Conservation (phyloP, 306 rosid species). For the Boehmeria nivea region DNA sequence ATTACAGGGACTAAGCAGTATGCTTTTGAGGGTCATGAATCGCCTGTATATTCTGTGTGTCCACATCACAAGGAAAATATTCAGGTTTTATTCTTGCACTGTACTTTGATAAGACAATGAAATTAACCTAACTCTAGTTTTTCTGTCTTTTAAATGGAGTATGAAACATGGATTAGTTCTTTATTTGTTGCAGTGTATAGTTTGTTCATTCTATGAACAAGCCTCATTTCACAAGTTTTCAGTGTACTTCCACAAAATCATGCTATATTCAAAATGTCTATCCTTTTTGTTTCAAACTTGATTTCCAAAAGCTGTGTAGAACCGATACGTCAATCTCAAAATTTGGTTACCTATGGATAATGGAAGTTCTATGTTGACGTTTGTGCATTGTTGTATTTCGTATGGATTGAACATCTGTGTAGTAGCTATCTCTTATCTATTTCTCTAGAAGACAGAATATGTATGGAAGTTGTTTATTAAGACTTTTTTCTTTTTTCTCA, state of each 20-base stretch:
- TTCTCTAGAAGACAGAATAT: not conserved
- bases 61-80: conserved; percentile 97
- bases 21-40: conserved; percentile 92
- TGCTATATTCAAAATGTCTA: not conserved
- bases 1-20: conserved; percentile 62
- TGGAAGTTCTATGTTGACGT: too few relatives aligned
- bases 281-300: not conserved
- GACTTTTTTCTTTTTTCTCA: conserved; percentile 23
- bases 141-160: too few relatives aligned
- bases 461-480: conserved; percentile 5
- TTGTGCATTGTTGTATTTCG: not conserved
- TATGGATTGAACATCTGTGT: too few relatives aligned
- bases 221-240: too few relatives aligned
- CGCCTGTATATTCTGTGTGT: conserved; percentile 89
- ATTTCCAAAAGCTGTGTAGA: conserved; percentile 8
- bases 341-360: not conserved
- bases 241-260: too few relatives aligned
- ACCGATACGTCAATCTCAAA: not conserved
- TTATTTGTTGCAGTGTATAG: too few relatives aligned
- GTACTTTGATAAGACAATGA: not conserved
- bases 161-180: too few relatives aligned
- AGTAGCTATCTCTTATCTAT: not conserved
- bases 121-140: too few relatives aligned
- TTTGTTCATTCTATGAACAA: too few relatives aligned
- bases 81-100: conserved; percentile 50